Evolutionary conservation across 2,329 filamentous ascomycete genomes (phyloP).

Genomic region (Coniochaeta sp.): DNA sequence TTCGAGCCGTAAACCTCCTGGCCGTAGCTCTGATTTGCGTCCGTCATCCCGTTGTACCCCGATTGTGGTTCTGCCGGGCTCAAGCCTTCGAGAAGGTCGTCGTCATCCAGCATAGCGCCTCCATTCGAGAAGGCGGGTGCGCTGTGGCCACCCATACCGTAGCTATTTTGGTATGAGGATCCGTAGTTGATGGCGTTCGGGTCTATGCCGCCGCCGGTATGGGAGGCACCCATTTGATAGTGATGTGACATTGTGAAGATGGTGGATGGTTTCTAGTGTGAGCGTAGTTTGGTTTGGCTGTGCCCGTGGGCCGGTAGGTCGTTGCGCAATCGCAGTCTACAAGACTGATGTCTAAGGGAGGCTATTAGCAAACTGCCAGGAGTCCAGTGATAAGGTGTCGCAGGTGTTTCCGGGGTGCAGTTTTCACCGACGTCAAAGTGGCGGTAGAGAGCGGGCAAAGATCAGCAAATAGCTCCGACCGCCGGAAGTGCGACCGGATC

Average conservation of each 20-base stretch:
- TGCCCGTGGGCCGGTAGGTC: not conserved
- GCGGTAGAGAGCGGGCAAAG: not conserved
- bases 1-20: constrained; percentile 42
- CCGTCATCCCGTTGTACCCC: constrained; percentile 44
- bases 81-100: constrained; percentile 76
- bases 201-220: constrained; percentile 60
- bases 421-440: not conserved
- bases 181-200: constrained; percentile 72
- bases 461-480: not conserved
- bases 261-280: no score
- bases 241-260: constrained; percentile 43
- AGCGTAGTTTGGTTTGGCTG: not conserved
- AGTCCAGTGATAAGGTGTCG: no score
- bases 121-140: constrained; percentile 71
- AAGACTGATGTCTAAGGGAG: not conserved
- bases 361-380: not conserved
- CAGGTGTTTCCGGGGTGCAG: not conserved
- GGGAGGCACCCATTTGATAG: constrained; percentile 49
- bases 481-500: not conserved
- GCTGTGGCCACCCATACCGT: constrained; percentile 37
- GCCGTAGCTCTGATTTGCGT: constrained; percentile 49
- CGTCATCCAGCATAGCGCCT: constrained; percentile 75
- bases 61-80: constrained; percentile 46
- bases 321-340: not conserved
- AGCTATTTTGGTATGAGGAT: constrained; percentile 56